Evolutionary conservation across 768 basidiomycete species (phyloP).

Genomic region (Auriscalpium orientale): DNA sequence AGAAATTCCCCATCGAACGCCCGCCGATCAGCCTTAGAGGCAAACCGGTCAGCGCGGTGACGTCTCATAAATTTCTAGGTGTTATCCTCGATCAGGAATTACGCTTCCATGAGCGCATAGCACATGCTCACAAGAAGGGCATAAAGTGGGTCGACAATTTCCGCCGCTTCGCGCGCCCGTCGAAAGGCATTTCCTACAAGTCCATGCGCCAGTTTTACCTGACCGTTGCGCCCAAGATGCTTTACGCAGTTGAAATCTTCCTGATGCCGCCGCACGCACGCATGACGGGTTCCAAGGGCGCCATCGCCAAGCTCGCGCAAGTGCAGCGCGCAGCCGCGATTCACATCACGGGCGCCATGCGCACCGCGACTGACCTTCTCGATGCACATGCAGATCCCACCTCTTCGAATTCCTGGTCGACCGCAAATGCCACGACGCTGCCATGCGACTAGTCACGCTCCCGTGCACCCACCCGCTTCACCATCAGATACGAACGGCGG

Average conservation of each 20-base stretch:
- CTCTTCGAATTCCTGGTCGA: conserved; percentile 4
- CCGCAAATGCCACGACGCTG: not conserved
- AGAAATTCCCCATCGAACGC: not conserved
- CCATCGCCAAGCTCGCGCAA: not conserved
- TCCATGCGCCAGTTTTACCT: conserved; percentile 12
- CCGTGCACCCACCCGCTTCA: conserved; percentile 9
- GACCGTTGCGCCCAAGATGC: conserved; percentile 13
- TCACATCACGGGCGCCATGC: conserved; percentile 14
- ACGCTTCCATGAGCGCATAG: not conserved
- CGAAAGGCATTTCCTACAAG: conserved; percentile 1
- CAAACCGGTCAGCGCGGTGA: not conserved
- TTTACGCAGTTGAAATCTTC: conserved; percentile 18
- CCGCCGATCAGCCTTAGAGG: not conserved
- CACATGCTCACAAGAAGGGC: not conserved
- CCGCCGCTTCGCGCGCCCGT: not conserved
- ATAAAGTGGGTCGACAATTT: not conserved
- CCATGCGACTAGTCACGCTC: conserved; percentile 11
- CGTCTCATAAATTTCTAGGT: not conserved
- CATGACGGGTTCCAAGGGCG: not conserved
- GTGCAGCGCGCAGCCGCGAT: conserved; percentile 17
- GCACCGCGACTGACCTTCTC: conserved; percentile 7
- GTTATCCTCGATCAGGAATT: not conserved
- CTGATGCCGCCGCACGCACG: not conserved
- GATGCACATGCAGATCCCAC: conserved; percentile 7
- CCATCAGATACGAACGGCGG: not conserved